Evolutionary conservation across 345 rosid genomes (phyloP), one percentile per base, ranked within the genome.

Genomic region (Pistacia vera): DNA sequence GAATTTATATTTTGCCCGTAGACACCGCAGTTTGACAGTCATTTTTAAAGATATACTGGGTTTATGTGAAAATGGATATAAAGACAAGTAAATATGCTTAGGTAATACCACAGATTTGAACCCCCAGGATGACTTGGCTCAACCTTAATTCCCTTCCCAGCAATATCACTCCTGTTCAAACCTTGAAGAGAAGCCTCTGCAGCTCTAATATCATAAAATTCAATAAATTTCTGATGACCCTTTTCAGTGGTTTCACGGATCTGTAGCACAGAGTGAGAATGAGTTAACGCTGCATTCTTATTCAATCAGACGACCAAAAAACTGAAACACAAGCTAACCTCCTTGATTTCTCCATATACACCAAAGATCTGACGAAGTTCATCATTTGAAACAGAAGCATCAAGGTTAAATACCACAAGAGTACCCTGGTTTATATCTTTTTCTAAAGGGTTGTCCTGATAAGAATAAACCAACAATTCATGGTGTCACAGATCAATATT

Each of bases 191-290:
- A 82, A 58, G 86, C 82, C 62, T 84, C 84, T 58, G 86, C 80
- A 52, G 82, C 86, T 84, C 86, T 75, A 44, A 79, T 76, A 74
- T 84, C 86, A 70, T 81, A 84, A 75, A 78, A 84, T 65, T 84
- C 86, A 71, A 84, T 57, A 58, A 63, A 78, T 72, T 78, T 83
- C 38, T 81, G 80, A 75, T 78, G 78, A 77, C 69, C 74, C 69
- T 77, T 71, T 17, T 75, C 76, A 1, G 80, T 78, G 36, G 71
- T 73, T 77, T 78, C 84, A 20, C 68, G 71, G 11, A 84, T 78
- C 86, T 84, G 82, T 70, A 20, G 73, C 55, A 52, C 61, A 73
- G 11, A 78, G 38, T 63, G 64, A 48, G 59, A 44, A 71, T 44
- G 33, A 63, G 44, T 52, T 55, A 65, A 33, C 4, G 36, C 20